These are phyloP conservation scores for Hsuehochloa calcarea DNA, from an alignment of 176 grass and related monocot genomes.

Conservation along the genomic window DNA sequence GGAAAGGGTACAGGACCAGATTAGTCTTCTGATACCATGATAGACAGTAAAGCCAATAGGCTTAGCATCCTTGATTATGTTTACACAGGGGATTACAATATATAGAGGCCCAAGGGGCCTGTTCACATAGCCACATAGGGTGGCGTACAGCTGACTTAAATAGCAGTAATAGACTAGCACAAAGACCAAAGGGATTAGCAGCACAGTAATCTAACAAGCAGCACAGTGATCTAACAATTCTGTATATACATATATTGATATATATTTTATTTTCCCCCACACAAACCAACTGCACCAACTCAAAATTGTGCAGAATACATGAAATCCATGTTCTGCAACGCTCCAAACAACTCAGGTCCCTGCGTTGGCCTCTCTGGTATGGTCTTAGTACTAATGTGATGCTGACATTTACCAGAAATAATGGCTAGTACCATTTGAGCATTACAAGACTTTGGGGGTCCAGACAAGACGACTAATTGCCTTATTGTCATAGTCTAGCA, in stretches of 20 bases:
- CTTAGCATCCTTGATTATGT: too few relatives aligned
- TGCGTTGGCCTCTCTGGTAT: neutral
- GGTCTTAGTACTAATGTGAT: neutral
- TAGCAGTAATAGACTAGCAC: too few relatives aligned
- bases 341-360: neutral
- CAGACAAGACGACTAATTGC: neutral
- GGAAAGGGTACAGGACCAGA: too few relatives aligned
- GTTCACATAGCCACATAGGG: too few relatives aligned
- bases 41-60: too few relatives aligned
- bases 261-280: neutral
- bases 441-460: neutral
- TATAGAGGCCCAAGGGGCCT: too few relatives aligned
- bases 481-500: constrained; percentile 10
- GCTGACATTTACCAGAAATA: neutral
- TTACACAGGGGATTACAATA: too few relatives aligned
- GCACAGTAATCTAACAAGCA: too few relatives aligned
- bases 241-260: neutral
- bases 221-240: too few relatives aligned
- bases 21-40: too few relatives aligned
- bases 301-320: neutral
- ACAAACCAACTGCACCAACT: neutral
- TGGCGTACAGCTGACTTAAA: too few relatives aligned
- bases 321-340: neutral
- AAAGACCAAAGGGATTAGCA: too few relatives aligned
- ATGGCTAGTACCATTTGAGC: neutral